phyloP scores from a whole-genome alignment of 2,329 filamentous ascomycete species.

The Beauveria caledonica region DNA sequence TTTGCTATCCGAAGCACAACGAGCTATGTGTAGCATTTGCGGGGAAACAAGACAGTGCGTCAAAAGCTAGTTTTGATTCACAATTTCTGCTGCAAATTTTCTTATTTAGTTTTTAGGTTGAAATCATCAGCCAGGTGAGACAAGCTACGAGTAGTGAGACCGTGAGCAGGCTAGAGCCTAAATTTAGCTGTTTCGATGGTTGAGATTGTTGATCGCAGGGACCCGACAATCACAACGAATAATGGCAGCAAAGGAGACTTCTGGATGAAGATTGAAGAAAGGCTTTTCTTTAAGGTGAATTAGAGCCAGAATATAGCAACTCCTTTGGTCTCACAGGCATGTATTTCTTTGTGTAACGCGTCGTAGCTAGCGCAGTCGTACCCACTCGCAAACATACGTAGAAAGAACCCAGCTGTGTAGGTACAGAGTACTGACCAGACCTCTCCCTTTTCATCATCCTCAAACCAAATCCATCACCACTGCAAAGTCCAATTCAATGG shows the following conservation, averaged over 20 bases:
- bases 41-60: neutral
- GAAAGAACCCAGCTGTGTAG: too few relatives aligned
- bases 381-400: too few relatives aligned
- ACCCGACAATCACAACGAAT: too few relatives aligned
- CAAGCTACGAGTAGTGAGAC: neutral
- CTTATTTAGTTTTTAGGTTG: neutral
- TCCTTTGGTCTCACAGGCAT: too few relatives aligned
- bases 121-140: neutral
- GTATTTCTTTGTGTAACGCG: too few relatives aligned
- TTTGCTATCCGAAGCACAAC: too few relatives aligned
- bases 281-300: neutral
- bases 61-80: neutral
- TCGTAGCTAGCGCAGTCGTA: too few relatives aligned
- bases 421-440: neutral
- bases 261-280: neutral
- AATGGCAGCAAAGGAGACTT: too few relatives aligned
- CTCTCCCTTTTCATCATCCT: neutral
- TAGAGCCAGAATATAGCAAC: too few relatives aligned
- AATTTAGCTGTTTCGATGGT: neutral
- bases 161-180: neutral
- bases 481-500: constrained; percentile 12
- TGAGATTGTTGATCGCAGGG: too few relatives aligned
- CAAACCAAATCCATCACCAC: neutral
- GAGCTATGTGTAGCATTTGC: neutral
- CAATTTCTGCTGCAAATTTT: neutral